phyloP scores from a whole-genome alignment of 73 alveolate genomes.

The Durusdinium trenchii region DNA sequence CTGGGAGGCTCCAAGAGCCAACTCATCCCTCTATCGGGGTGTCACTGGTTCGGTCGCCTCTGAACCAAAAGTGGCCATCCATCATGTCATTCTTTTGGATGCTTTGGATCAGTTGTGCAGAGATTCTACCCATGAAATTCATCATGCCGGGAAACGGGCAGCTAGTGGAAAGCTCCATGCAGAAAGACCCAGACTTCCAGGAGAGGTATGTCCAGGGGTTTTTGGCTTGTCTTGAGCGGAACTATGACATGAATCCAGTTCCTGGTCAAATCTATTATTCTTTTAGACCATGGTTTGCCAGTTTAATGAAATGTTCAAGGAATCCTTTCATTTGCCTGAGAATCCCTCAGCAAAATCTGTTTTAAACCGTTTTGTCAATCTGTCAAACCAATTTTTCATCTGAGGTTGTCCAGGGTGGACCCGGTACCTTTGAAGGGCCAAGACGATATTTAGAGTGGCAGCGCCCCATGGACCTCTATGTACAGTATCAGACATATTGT shows the following conservation, averaged over 20 bases:
- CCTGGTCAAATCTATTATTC: background rate
- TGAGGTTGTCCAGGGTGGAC: background rate
- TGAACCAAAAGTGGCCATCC: background rate
- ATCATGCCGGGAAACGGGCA: background rate
- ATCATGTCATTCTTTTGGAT: background rate
- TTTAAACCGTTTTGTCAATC: no score
- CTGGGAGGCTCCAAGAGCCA: background rate
- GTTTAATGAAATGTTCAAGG: background rate
- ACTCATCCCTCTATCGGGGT: background rate
- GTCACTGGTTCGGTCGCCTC: background rate
- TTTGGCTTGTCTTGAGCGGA: background rate
- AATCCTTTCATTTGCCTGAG: background rate
- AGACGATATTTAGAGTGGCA: background rate
- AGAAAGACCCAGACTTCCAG: background rate
- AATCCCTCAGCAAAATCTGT: no score
- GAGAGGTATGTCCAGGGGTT: background rate
- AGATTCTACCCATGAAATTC: background rate
- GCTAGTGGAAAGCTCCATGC: background rate
- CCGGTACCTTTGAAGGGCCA: conserved; percentile 14
- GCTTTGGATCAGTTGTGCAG: background rate
- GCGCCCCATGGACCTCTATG: background rate
- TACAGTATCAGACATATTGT: background rate
- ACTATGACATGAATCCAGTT: background rate
- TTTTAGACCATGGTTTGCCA: background rate
- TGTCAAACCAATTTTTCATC: no score